Evolutionary conservation across 2,329 filamentous ascomycete genomes (phyloP).

Genomic region (Chaetomiaceae sp.): DNA sequence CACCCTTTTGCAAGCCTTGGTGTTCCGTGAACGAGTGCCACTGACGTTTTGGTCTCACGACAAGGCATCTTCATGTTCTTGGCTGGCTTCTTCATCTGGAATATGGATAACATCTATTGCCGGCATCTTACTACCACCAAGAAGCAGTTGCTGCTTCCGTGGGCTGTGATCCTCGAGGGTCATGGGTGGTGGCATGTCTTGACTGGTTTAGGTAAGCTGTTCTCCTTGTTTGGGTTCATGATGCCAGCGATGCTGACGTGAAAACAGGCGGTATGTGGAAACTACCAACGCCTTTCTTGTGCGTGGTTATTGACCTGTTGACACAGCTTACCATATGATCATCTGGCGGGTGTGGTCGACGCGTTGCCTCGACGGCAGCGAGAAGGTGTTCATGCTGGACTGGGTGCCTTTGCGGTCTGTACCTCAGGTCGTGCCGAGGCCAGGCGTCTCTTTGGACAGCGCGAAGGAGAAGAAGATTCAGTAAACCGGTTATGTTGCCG

Average conservation of each 20-base stretch:
- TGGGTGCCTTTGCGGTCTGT: constrained; percentile 62
- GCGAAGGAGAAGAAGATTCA: constrained; percentile 27
- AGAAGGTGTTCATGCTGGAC: constrained; percentile 64
- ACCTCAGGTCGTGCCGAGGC: constrained; percentile 42
- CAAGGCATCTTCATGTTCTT: constrained; percentile 66
- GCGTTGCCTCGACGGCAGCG: constrained; percentile 67
- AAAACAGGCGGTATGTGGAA: constrained; percentile 26
- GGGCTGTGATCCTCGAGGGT: constrained; percentile 66
- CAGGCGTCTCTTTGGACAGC: constrained; percentile 3
- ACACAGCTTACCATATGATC: constrained; percentile 71
- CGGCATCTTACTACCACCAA: constrained; percentile 60
- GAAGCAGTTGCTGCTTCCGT: constrained; percentile 66
- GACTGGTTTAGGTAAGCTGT: constrained; percentile 62
- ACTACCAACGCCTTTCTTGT: neutral
- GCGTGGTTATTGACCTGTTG: neutral
- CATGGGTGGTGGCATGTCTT: constrained; percentile 68
- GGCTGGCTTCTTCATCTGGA: constrained; percentile 73
- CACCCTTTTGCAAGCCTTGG: neutral
- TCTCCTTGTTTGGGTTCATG: neutral
- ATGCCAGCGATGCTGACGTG: constrained; percentile 20
- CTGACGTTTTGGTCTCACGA: neutral
- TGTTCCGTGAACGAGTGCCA: neutral
- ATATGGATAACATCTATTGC: constrained; percentile 74
- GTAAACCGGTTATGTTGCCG: constrained; percentile 15
- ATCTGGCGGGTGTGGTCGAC: constrained; percentile 79